phyloP scores from a whole-genome alignment of 805 yeast species.

The Yarrowia deformans region DNA sequence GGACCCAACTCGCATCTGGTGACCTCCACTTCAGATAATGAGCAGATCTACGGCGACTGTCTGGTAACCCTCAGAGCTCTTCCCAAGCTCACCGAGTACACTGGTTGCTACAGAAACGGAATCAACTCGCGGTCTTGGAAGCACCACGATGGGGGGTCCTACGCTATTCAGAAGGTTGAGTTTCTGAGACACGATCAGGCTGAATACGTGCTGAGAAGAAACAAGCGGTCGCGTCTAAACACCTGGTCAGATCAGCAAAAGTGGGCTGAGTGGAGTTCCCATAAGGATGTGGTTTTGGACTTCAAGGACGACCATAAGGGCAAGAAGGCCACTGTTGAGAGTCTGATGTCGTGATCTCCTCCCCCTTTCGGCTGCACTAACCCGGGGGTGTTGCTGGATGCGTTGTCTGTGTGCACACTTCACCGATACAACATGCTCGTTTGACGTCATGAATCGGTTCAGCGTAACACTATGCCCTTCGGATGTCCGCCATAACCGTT shows the following conservation, averaged over 20 bases:
- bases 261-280: slow-evolving; percentile 35
- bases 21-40: background rate
- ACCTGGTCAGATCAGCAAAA: slow-evolving; percentile 48
- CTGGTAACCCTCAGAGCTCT: slow-evolving; percentile 66
- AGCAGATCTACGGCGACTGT: slow-evolving; percentile 45
- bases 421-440: background rate
- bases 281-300: slow-evolving; percentile 35
- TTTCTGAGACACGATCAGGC: slow-evolving; percentile 49
- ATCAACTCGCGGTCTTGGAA: slow-evolving; percentile 80
- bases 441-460: too few species aligned
- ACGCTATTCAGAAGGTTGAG: slow-evolving; percentile 63
- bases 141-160: slow-evolving; percentile 81
- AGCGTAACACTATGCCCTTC: too few species aligned
- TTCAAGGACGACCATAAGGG: slow-evolving; percentile 34
- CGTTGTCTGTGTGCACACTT: background rate
- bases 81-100: slow-evolving; percentile 71
- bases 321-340: slow-evolving; percentile 14
- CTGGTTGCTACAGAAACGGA: slow-evolving; percentile 71
- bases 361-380: too few species aligned
- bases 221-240: slow-evolving; percentile 47
- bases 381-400: too few species aligned
- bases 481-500: background rate
- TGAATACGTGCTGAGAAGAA: slow-evolving; percentile 47
- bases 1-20: slow-evolving; percentile 37
- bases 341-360: background rate